Base-by-base conservation (phyloP, 164 flowering plant species). In the Berberis thunbergii region DNA sequence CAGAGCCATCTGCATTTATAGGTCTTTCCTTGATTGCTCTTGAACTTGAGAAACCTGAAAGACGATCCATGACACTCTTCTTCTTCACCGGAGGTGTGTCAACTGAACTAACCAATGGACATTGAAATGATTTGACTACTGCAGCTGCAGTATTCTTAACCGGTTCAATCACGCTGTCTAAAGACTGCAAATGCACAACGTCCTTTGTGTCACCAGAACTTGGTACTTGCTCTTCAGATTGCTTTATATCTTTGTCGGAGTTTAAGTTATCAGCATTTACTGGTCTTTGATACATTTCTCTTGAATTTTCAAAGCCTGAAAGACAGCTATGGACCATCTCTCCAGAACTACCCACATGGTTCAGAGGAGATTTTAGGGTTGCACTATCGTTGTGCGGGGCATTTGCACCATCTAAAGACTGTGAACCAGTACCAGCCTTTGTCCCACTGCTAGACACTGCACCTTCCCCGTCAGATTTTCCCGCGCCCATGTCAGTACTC, bases 271-370 rank as follows among this genome's bases (percentile, higher is more conserved):
- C 26, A 26, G 26, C 26, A 26, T 26, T 26, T 26, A 26, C 26
- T 26, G 26, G 26, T 26, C 26, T 26, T 26, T 26, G 26, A 26
- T 26, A 26, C 26, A 26, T 26, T 26, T 26, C 26, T 26, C 26
- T 26, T 26, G 26, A 26, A 26, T 26, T 26, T 26, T 26, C 26
- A 26, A 26, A 26, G 26, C 26, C 26, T 26, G 26, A 26, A 26
- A 26, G 26, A 26, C 26, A 26, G 26, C 26, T 26, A 26, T 26
- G 26, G n/a, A 49, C 49, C 54, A 59, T 63, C n/a, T 46, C 56
- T 44, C 68, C 76, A 57, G 75, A 67, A 70, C 57, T 67, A 64
- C 55, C 68, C 0, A 46, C 13, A 4, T 75, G 67, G 53, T 72
- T n/a, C 43, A 42, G 41, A 57, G 60, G 44, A 40, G 43, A 8